phyloP scores from a whole-genome alignment of 768 basidiomycete genomes.

The Suillus spraguei region DNA sequence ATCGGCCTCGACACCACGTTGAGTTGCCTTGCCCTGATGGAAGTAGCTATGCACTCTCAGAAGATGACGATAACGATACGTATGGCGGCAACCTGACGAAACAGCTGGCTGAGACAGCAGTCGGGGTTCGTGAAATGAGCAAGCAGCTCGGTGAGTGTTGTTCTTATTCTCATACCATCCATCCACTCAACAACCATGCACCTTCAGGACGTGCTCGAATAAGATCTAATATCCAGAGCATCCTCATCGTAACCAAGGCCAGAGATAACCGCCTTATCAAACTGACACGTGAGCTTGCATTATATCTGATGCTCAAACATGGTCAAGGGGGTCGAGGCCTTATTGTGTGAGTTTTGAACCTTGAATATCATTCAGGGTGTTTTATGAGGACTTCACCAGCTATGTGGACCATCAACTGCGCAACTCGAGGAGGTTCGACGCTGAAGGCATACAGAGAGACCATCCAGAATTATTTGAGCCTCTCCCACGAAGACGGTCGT shows the following conservation, averaged over 20 bases:
- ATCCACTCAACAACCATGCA: conserved; percentile 14
- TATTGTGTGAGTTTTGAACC: conserved; percentile 66
- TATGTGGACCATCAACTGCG: conserved; percentile 95
- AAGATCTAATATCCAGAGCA: conserved; percentile 86
- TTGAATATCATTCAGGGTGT: conserved; percentile 11
- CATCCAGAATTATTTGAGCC: conserved; percentile 89
- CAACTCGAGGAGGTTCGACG: conserved; percentile 91
- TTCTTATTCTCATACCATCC: conserved; percentile 7
- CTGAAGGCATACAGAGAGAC: conserved; percentile 81
- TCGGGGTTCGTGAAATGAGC: conserved; percentile 98
- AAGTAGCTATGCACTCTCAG: conserved; percentile 20
- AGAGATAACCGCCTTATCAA: conserved; percentile 96
- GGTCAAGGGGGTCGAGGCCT: conserved; percentile 71
- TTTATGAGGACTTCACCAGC: conserved; percentile 40
- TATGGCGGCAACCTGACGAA: conserved; percentile 80
- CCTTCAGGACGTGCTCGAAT: conserved; percentile 85
- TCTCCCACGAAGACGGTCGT: conserved; percentile 71
- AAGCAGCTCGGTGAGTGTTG: conserved; percentile 83
- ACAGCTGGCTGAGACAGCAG: conserved; percentile 95
- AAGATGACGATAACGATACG: conserved; percentile 62
- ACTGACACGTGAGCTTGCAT: conserved; percentile 89
- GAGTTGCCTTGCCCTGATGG: conserved; percentile 22
- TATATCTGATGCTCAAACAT: conserved; percentile 94
- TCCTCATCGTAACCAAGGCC: conserved; percentile 97
- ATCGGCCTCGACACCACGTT: conserved; percentile 18